Conservation (phyloP, 495 filamentous ascomycete genomes). For the Xylaria acuta region DNA sequence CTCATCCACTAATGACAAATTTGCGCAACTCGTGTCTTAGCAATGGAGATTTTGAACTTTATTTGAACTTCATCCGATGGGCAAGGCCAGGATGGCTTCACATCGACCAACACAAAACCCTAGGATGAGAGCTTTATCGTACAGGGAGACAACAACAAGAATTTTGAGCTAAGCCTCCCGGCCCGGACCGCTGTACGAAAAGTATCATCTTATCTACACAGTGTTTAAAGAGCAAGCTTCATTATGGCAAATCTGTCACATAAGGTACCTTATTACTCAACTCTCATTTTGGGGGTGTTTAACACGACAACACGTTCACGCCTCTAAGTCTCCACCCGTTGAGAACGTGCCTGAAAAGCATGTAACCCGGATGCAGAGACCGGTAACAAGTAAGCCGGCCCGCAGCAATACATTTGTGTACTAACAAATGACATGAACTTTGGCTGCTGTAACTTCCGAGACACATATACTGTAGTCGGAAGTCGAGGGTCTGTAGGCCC, state of each 20-base stretch:
- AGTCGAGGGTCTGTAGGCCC: neutral
- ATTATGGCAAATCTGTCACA: neutral
- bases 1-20: slow-evolving; percentile 15
- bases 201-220: slow-evolving; percentile 8
- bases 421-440: neutral
- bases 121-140: neutral
- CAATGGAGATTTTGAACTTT: slow-evolving; percentile 8
- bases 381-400: neutral
- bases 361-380: neutral
- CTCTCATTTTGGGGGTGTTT: neutral
- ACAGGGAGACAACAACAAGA: slow-evolving; percentile 1
- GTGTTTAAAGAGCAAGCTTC: neutral
- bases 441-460: neutral
- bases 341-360: neutral
- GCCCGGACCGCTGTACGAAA: slow-evolving; percentile 16
- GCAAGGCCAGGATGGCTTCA: neutral
- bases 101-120: neutral
- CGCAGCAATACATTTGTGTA: slow-evolving; percentile 4
- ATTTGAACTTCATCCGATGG: slow-evolving; percentile 22
- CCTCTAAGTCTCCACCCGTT: slow-evolving; percentile 8
- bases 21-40: slow-evolving; percentile 15
- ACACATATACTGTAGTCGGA: slow-evolving; percentile 2
- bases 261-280: neutral
- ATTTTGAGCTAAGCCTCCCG: neutral
- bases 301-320: neutral